Conservation (phyloP, 768 basidiomycete genomes). For the Leucocoprinus leucothites region DNA sequence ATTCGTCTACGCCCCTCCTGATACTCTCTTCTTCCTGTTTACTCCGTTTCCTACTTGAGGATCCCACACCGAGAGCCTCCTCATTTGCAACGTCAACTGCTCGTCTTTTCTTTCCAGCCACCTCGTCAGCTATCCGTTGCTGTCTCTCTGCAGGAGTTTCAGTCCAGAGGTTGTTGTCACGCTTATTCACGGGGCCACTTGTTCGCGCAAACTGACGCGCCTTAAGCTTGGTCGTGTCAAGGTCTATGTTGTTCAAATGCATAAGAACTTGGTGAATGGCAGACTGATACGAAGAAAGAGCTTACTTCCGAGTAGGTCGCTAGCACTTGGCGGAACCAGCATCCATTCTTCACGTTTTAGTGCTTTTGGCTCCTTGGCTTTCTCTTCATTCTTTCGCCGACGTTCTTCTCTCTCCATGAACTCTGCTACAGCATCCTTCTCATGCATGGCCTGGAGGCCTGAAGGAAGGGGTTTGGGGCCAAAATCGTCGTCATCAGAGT, state of each 20-base stretch:
- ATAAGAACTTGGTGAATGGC: background rate
- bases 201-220: conserved; percentile 68
- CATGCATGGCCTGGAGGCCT: conserved; percentile 31
- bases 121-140: conserved; percentile 90
- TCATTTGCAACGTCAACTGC: conserved; percentile 51
- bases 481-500: conserved; percentile 74
- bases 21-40: conserved; percentile 67
- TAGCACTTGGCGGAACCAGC: conserved; percentile 86
- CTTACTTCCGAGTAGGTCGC: conserved; percentile 77
- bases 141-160: conserved; percentile 94
- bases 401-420: conserved; percentile 87
- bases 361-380: conserved; percentile 63
- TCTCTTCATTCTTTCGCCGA: conserved; percentile 66
- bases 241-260: conserved; percentile 42
- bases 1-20: conserved; percentile 69
- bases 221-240: conserved; percentile 85
- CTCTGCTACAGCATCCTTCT: conserved; percentile 68
- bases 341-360: conserved; percentile 95
- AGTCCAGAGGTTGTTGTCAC: conserved; percentile 84
- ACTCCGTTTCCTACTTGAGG: conserved; percentile 49
- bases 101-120: conserved; percentile 84
- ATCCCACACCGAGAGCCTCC: conserved; percentile 38
- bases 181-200: conserved; percentile 41
- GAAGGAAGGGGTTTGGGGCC: conserved; percentile 78
- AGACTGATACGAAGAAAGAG: background rate